Percentiles rank a stretch among this genome's conserved stretches.
Evolutionary conservation across 345 rosid species (phyloP).

Genomic region (Salix exigua): DNA sequence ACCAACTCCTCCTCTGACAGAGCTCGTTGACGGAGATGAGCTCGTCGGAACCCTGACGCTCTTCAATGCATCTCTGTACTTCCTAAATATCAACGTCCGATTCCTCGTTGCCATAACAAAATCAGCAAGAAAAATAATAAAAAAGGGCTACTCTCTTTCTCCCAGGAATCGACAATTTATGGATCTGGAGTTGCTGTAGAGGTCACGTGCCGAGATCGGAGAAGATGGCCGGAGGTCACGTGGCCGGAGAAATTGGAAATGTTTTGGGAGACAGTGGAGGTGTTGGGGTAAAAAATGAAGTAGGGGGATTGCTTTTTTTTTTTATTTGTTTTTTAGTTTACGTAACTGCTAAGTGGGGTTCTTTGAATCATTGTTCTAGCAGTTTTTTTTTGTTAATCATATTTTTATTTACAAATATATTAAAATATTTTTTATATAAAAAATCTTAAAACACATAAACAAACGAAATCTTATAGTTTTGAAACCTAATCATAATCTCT

Average conservation of each 20-base stretch:
- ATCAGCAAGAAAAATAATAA: slow-evolving; percentile 1
- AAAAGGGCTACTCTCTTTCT: neutral
- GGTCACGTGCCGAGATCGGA: neutral
- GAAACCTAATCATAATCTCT: no score
- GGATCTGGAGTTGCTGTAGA: neutral
- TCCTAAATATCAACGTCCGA: slow-evolving; percentile 59
- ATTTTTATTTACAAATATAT: no score
- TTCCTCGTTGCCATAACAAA: slow-evolving; percentile 79
- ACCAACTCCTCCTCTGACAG: slow-evolving; percentile 38
- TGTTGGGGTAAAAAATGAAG: neutral
- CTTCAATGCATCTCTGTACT: slow-evolving; percentile 84
- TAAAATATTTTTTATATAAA: no score
- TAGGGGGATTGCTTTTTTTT: neutral
- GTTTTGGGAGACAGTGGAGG: neutral
- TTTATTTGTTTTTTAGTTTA: neutral
- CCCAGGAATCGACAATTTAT: neutral
- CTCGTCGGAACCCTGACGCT: slow-evolving; percentile 66
- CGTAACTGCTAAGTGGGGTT: slow-evolving; percentile 2
- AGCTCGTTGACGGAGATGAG: slow-evolving; percentile 30
- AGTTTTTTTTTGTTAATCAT: no score
- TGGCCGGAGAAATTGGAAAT: neutral
- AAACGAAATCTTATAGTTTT: no score
- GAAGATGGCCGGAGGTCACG: neutral
- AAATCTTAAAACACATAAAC: no score
- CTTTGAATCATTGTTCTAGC: no score